Evolutionary conservation across 1,284 basidiomycete species (phyloP).

Genomic region (Naganishia cerealis): DNA sequence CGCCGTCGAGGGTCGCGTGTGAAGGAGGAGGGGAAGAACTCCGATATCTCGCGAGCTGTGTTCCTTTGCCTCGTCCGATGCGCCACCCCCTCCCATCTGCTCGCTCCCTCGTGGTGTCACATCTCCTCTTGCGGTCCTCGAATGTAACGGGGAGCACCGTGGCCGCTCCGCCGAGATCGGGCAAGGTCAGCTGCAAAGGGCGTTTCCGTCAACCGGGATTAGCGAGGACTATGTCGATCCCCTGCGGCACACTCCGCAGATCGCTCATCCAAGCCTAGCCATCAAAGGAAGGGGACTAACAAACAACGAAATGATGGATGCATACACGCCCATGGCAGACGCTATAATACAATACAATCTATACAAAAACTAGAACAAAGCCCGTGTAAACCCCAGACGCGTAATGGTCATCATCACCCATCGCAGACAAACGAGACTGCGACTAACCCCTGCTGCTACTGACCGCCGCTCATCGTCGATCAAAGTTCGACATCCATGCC

Average conservation of each 20-base stretch:
- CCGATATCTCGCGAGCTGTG: too few relatives aligned
- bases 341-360: slow-evolving; percentile 19
- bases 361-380: slow-evolving; percentile 13
- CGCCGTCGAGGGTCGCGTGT: not conserved
- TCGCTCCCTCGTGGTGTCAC: not conserved
- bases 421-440: not conserved
- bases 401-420: not conserved
- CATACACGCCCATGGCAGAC: not conserved
- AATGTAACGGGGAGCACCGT: too few relatives aligned
- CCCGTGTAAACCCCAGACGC: not conserved
- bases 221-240: too few relatives aligned
- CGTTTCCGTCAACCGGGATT: too few relatives aligned
- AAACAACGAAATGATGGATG: not conserved
- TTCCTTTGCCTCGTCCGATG: slow-evolving; percentile 3
- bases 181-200: too few relatives aligned
- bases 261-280: too few relatives aligned
- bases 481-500: slow-evolving; percentile 39
- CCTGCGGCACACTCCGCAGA: too few relatives aligned
- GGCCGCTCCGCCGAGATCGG: too few relatives aligned
- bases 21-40: not conserved
- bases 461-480: not conserved
- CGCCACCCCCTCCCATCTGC: not conserved
- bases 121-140: too few relatives aligned
- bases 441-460: not conserved
- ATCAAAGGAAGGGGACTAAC: not conserved